Evolutionary conservation across 163 green algal species (phyloP).

Genomic region (Chlamydomonas reinhardtii): DNA sequence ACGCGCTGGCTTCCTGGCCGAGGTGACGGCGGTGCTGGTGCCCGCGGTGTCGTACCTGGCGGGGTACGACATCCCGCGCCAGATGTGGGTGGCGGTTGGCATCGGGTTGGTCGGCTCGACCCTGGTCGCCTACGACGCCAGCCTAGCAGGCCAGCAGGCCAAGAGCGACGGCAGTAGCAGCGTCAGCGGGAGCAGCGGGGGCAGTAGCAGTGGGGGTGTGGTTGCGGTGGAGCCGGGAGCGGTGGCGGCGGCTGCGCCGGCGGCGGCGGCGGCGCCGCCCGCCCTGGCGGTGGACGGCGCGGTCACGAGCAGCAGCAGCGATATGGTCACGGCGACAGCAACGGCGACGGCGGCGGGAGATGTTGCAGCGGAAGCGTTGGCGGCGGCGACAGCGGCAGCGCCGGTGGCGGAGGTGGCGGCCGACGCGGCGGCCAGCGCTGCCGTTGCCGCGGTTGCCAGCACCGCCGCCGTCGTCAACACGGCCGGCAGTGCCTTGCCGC

Average conservation of each 20-base stretch:
- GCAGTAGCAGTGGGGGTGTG: too few species aligned
- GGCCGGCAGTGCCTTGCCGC: neutral
- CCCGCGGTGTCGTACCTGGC: conserved; percentile 58
- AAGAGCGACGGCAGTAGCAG: too few species aligned
- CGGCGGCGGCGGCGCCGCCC: too few species aligned
- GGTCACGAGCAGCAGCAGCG: neutral
- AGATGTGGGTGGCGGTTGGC: conserved; percentile 55
- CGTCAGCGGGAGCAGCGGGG: too few species aligned
- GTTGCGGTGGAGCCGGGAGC: too few species aligned
- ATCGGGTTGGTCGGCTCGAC: conserved; percentile 49
- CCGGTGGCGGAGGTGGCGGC: neutral
- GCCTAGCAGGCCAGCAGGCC: neutral
- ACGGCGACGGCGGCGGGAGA: too few species aligned
- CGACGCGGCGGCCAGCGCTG: neutral
- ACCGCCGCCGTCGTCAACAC: neutral
- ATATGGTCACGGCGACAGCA: too few species aligned
- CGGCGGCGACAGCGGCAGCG: neutral
- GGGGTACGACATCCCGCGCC: conserved; percentile 32
- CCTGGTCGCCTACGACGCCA: conserved; percentile 50
- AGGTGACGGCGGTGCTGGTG: conserved; percentile 54
- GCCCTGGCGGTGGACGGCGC: too few species aligned
- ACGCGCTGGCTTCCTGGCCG: conserved; percentile 61
- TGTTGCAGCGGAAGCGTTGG: neutral
- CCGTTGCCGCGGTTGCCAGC: too few species aligned
- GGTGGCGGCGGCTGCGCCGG: too few species aligned